Evolutionary conservation across 495 filamentous ascomycete species (phyloP), one percentile per base, ranked within the genome.

Genomic region (Mytilinidion resinicola): DNA sequence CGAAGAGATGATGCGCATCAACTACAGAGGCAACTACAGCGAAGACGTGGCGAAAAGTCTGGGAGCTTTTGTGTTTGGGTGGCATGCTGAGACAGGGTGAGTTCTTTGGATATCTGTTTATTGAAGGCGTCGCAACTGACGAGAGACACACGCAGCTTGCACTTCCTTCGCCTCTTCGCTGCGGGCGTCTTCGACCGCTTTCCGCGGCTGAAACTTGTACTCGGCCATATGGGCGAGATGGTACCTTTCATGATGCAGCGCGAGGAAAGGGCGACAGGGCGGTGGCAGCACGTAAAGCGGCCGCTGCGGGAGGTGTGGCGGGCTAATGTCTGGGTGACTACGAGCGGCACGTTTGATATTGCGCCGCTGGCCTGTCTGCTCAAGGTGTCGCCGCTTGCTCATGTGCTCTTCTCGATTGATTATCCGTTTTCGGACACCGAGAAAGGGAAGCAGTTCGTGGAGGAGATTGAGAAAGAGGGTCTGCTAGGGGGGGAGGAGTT

Each of bases 141-240:
- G 33, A 55, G 59, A 9, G 63, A 55, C 1, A 56, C 51, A 4
- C 57, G 61, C 33, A 52, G 56, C n/a, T 60, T 66, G 20, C 63
- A 66, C 42, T 51, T 66, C 19, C 48, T 44, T 56, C 55, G 59
- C 55, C 59, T 58, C 35, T 56, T 20, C 21, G 59, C 59, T 14
- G 52, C 55, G 6, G 63, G 63, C 0, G 36, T 66, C n/a, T 59
- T 66, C 21, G 63, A 66, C 37, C 19, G 52, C 30, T 66, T 46
- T 41, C 63, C 63, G 10, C 53, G 57, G 44, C 52, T 66, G 15
- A 55, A 66, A 44, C 55, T 66, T 19, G 43, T 66, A 1, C 51
- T 55, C 5, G 63, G 63, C 1, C 63, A 66, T 46, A 44, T 66
- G 34, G 63, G 63, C 35, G 63, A 66, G 44, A n/a, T 6, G 2